Conservation (phyloP, 192 early-diverging fungal species). For the Coemansia sp. region DNA sequence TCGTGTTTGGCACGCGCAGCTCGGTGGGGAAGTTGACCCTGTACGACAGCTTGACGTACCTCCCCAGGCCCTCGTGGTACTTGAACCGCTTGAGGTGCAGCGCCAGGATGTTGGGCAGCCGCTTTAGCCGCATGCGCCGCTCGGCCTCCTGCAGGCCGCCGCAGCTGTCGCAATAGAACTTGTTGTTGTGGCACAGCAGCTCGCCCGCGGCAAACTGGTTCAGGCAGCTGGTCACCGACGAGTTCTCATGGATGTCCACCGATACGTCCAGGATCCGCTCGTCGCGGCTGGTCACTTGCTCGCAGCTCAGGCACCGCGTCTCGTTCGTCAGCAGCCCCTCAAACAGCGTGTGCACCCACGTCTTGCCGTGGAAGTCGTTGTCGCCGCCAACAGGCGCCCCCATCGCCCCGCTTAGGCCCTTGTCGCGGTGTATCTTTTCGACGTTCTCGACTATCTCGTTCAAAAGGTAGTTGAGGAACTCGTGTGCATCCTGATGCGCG, state of each 20-base stretch:
- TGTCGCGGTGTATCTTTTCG: constrained; percentile 57
- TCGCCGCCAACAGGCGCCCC: constrained; percentile 23
- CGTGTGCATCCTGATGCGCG: constrained; percentile 98
- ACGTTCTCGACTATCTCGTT: constrained; percentile 91
- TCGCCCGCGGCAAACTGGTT: constrained; percentile 94
- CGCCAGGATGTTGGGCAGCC: constrained; percentile 89
- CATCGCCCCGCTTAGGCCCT: constrained; percentile 20
- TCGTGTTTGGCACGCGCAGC: constrained; percentile 91
- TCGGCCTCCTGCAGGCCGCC: constrained; percentile 96
- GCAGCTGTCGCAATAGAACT: constrained; percentile 97
- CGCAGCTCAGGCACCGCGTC: constrained; percentile 95
- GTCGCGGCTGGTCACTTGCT: constrained; percentile 88
- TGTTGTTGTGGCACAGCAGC: constrained; percentile 93
- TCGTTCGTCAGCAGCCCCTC: constrained; percentile 95
- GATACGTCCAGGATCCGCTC: constrained; percentile 96
- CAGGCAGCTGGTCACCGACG: constrained; percentile 92
- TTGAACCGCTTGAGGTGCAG: constrained; percentile 98
- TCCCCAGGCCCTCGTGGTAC: constrained; percentile 86
- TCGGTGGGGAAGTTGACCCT: constrained; percentile 94
- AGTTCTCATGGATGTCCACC: constrained; percentile 94
- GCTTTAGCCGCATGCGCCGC: constrained; percentile 94
- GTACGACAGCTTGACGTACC: constrained; percentile 92
- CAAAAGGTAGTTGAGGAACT: constrained; percentile 92
- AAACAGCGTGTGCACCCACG: constrained; percentile 96
- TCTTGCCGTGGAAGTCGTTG: constrained; percentile 33